Evolutionary conservation across 805 yeast genomes (phyloP), one percentile per base, ranked within the genome.

Genomic region (Candida glaebosa): DNA sequence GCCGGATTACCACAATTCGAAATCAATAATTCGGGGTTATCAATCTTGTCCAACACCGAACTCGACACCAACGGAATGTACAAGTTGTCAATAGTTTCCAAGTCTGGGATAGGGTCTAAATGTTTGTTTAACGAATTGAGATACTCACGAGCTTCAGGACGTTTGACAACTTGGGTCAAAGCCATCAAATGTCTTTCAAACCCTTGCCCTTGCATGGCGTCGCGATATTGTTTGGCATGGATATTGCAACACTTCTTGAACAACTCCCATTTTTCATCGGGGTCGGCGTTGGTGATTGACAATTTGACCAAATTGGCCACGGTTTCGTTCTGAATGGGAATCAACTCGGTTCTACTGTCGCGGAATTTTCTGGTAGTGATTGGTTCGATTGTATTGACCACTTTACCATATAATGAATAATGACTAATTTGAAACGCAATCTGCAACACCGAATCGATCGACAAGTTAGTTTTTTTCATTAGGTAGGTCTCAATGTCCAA

Each of bases 1-100:
- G 96, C 84, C 4, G 96, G 95, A 58, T 89, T 89, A 30, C 96
- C 96, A 67, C 97, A 89, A 61, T 89, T 89, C 14, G 90, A 81
- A 4, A 93, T 85, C 39, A 69, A 56, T 19, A 69, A 46, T 40
- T 68, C 74, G 0, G 74, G 72, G 7, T 53, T 44, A 3, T 57
- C 41, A n/a, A 69, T 52, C 41, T 52, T 56, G 20, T 69, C 69
- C 34, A 69, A 56, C 10, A 56, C 36, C 1, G 62, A 59, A 39
- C 65, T 63, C 3, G 66, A 57, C 4, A 69, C 44, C 22, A 69
- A 55, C 2, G 73, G 72, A 16, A 65, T 46, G 20, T 50, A 39
- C 2, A 42, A 20, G 22, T 41, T 34, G 1, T 34, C 24, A 8
- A 45, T 37, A 1, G 42, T 38, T 8, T 46, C 40, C 28, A 58